phyloP scores from a whole-genome alignment of 75 land plant species.

The Isoetes taiwanensis region DNA sequence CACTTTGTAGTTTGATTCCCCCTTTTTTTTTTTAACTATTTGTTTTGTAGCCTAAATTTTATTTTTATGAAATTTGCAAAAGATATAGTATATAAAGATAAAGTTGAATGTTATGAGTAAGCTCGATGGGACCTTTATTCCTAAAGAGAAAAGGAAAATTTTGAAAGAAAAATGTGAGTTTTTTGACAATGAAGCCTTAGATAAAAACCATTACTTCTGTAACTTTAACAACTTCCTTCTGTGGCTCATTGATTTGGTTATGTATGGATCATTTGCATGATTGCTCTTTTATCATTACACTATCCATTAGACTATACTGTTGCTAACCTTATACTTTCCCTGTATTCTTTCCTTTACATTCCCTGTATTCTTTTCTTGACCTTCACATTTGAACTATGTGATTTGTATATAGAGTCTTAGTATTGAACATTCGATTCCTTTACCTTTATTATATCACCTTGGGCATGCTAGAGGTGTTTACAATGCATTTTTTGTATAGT shows the following conservation, averaged over 20 bases:
- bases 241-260: not conserved
- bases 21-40: too few species aligned
- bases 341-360: not conserved
- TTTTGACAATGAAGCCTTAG: not conserved
- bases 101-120: not conserved
- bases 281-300: not conserved
- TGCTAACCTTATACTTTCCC: too few species aligned
- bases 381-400: too few species aligned
- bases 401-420: too few species aligned
- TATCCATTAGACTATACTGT: too few species aligned
- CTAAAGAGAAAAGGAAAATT: slow-evolving; percentile 1
- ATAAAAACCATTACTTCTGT: not conserved
- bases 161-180: not conserved
- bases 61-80: not conserved
- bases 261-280: not conserved
- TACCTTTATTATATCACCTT: too few species aligned
- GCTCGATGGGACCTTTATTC: not conserved
- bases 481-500: not conserved
- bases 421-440: too few species aligned
- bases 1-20: too few species aligned
- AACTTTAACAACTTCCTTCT: not conserved
- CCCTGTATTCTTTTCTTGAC: not conserved
- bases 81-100: not conserved
- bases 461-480: too few species aligned
- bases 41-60: too few species aligned